Conservation (phyloP, 352 stramenopile species). For the Achlya hypogyna region DNA sequence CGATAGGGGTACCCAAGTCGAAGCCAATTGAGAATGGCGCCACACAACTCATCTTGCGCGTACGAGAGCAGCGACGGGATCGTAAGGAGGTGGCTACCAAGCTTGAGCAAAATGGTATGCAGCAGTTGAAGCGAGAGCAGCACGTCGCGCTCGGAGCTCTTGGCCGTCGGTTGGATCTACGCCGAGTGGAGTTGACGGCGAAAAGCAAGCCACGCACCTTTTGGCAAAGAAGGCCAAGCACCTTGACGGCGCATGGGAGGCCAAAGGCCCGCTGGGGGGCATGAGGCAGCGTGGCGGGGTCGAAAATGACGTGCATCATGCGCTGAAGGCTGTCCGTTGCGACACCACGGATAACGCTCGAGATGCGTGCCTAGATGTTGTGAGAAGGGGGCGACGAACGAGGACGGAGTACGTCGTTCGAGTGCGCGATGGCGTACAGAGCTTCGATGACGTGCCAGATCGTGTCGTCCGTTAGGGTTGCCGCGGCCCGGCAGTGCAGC, state of each 20-base stretch:
- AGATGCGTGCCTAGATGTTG: slow-evolving; percentile 3
- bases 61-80: slow-evolving; percentile 70
- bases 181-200: background rate
- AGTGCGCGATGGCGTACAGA: slow-evolving; percentile 64
- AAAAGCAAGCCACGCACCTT: slow-evolving; percentile 28
- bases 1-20: slow-evolving; percentile 42
- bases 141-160: slow-evolving; percentile 39
- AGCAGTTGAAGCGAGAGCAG: slow-evolving; percentile 63
- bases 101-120: slow-evolving; percentile 40
- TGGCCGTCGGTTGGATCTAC: slow-evolving; percentile 10
- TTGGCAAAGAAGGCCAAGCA: slow-evolving; percentile 69
- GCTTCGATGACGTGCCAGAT: slow-evolving; percentile 94
- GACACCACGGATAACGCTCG: slow-evolving; percentile 36
- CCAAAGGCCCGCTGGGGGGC: slow-evolving; percentile 37
- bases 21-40: slow-evolving; percentile 56
- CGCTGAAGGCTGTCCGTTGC: slow-evolving; percentile 56
- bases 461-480: slow-evolving; percentile 82
- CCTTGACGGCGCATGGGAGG: slow-evolving; percentile 67
- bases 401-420: slow-evolving; percentile 2
- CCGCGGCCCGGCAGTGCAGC: slow-evolving; percentile 75
- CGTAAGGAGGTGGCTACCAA: slow-evolving; percentile 37
- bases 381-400: background rate
- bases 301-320: slow-evolving; percentile 58
- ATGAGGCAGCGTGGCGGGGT: slow-evolving; percentile 29
- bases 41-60: slow-evolving; percentile 78